Evolutionary conservation across 202 grass and related monocot genomes (phyloP), one percentile per base, ranked within the genome.

Genomic region (Sporobolus alterniflorus): DNA sequence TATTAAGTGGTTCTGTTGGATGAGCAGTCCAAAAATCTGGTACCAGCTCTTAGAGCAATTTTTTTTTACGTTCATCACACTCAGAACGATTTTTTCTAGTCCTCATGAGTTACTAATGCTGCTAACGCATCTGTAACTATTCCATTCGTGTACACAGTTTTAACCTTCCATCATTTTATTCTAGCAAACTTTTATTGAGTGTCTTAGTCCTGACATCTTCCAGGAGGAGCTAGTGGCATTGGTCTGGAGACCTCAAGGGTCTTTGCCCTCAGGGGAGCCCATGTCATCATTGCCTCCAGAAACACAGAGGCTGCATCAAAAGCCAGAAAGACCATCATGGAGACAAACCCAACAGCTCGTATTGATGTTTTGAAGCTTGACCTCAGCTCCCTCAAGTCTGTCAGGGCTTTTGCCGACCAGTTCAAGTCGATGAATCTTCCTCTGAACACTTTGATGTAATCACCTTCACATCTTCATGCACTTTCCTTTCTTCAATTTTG

Each of bases 391-490:
- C 77, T 99, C 34, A 94, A 91, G 83, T 99, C 96, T 29, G 91
- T 99, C 52, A 83, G 77, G 60, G 85, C 83, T 68, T 99, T 92
- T 36, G 87, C 67, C 0, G 85, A 94, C 46, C 82, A 94, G 73
- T 99, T 96, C 81, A 92, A 91, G 16, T 87, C 89, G 0, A 94
- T 91, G 96, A 69, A 92, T 71, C 85, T 99, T 69, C 91, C 96
- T 88, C 93, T 99, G 36, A 96, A 99, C 80, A 77, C 96, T 59
- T 79, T 99, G 71, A 99, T 99, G 96, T 99, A 95, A 89, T 25
- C 17, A 18, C 72, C 76, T 39, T 62, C 42, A 78, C 47, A 28
- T 43, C 77, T 69, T 79, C 28, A 40, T 22, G 32, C 39, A 36
- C 21, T 50, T 89, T 14, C 8, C 40, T 75, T 62, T 43, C 6